phyloP scores from a whole-genome alignment of 768 basidiomycete genomes.

The Hygrophorus russula region DNA sequence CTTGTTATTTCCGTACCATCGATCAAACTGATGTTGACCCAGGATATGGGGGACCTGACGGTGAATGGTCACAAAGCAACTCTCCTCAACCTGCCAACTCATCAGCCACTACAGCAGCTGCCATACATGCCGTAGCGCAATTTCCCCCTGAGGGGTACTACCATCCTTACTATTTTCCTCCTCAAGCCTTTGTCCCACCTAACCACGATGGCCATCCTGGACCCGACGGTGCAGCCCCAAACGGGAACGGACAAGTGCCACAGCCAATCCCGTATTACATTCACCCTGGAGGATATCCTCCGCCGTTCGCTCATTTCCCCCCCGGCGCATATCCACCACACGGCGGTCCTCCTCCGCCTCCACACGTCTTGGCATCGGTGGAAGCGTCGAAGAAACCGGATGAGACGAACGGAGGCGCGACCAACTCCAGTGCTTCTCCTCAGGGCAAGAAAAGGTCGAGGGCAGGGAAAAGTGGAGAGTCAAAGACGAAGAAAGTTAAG shows the following conservation, averaged over 20 bases:
- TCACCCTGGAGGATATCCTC: slow-evolving; percentile 24
- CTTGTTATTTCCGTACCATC: not conserved
- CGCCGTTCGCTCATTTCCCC: slow-evolving; percentile 21
- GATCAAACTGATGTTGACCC: not conserved
- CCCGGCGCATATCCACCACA: slow-evolving; percentile 19
- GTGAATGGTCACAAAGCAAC: not conserved
- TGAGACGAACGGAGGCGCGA: slow-evolving; percentile 10
- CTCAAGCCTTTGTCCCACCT: slow-evolving; percentile 22
- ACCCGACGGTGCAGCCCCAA: slow-evolving; percentile 15
- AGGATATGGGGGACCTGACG: not conserved
- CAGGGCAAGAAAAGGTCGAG: too few relatives aligned
- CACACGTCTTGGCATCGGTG: slow-evolving; percentile 16
- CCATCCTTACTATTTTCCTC: slow-evolving; percentile 26
- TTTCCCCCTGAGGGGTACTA: slow-evolving; percentile 30
- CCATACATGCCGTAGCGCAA: slow-evolving; percentile 22
- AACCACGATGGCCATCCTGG: slow-evolving; percentile 22
- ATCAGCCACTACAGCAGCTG: slow-evolving; percentile 15
- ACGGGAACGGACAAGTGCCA: slow-evolving; percentile 23
- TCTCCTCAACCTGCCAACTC: slow-evolving; percentile 12
- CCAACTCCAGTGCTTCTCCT: not conserved
- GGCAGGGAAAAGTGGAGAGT: slow-evolving; percentile 15
- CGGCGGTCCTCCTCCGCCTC: slow-evolving; percentile 10
- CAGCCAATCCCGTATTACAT: slow-evolving; percentile 28
- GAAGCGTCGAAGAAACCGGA: slow-evolving; percentile 18
- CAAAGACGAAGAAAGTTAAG: slow-evolving; percentile 21